Conservation (phyloP, 2,329 filamentous ascomycete genomes). For the Catunica adiposa region DNA sequence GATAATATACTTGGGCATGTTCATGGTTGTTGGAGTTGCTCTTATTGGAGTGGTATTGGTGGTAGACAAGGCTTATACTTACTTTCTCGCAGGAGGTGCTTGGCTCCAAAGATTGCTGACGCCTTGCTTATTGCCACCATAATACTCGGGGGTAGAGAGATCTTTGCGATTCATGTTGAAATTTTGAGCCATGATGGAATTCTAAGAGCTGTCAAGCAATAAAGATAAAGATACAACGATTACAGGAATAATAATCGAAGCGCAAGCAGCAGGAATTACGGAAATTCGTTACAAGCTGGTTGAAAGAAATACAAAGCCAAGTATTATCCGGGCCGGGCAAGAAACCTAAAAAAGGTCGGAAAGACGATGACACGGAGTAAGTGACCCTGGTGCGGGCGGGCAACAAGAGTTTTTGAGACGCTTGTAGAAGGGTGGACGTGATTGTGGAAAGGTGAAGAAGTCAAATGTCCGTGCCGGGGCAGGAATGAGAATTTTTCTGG, state of each 20-base stretch:
- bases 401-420: slow-evolving; percentile 4
- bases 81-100: slow-evolving; percentile 12
- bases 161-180: slow-evolving; percentile 15
- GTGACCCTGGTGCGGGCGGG: slow-evolving; percentile 1
- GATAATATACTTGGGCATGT: not conserved
- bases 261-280: too few species aligned
- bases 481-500: slow-evolving; percentile 15
- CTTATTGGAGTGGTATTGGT: not conserved
- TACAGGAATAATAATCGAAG: too few species aligned
- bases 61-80: slow-evolving; percentile 2
- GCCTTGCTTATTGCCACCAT: slow-evolving; percentile 5
- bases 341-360: not conserved
- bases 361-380: slow-evolving; percentile 2
- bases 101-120: slow-evolving; percentile 13
- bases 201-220: too few species aligned
- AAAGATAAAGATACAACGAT: too few species aligned
- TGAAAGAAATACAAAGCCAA: not conserved
- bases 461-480: slow-evolving; percentile 11
- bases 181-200: slow-evolving; percentile 3
- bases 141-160: slow-evolving; percentile 14
- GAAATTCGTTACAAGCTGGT: too few species aligned
- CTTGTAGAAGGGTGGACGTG: not conserved
- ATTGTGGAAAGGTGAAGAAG: slow-evolving; percentile 4
- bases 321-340: slow-evolving; percentile 4
- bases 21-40: not conserved